Evolutionary conservation across 768 basidiomycete genomes (phyloP), one percentile per base, ranked within the genome.

Genomic region (Scleroderma citrinum): DNA sequence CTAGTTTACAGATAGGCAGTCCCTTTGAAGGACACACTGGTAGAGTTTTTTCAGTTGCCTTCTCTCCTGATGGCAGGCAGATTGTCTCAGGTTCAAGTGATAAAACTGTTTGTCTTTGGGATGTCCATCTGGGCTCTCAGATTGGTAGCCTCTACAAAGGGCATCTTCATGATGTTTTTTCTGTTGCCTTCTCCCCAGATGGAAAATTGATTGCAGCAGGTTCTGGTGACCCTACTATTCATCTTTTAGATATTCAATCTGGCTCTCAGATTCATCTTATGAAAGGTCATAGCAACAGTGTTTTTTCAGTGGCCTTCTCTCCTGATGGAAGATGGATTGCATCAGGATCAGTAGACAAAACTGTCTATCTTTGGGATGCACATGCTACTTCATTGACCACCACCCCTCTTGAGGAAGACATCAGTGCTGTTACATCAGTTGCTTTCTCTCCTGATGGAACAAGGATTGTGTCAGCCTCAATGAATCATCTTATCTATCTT

Each of bases 151-250:
- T 13, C n/a, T 32, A 24, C 24, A n/a, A 44, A 14, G 43, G 43
- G 43, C 43, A 44, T 24, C 23, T 24, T 16, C 11, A 12, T 44
- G 12, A 14, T 5, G 14, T 44, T 14, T 17, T 10, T 4, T 48
- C 47, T 7, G 47, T 40, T 3, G 30, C 35, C 5, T 34, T 49
- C 34, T 49, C 44, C 7, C 44, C 44, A 6, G 48, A 49, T 26
- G 49, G 45, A 5, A 5, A 7, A 17, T 19, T 1, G 26, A 44
- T 50, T 2, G 45, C n/a, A 3, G 30, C 48, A 26, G 35, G 49
- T 19, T 46, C 49, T 19, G 0, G 0, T 2, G 44, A 50, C 24
- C 37, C 23, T 13, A 50, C 20, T 1, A 21, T 46, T 3, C 8
- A 30, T 14, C 23, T 50, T 21, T 50, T 45, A 44, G 13, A 46